phyloP scores from a whole-genome alignment of 805 yeast genomes.

The Sugiyamaella boreocaroliniensis region DNA sequence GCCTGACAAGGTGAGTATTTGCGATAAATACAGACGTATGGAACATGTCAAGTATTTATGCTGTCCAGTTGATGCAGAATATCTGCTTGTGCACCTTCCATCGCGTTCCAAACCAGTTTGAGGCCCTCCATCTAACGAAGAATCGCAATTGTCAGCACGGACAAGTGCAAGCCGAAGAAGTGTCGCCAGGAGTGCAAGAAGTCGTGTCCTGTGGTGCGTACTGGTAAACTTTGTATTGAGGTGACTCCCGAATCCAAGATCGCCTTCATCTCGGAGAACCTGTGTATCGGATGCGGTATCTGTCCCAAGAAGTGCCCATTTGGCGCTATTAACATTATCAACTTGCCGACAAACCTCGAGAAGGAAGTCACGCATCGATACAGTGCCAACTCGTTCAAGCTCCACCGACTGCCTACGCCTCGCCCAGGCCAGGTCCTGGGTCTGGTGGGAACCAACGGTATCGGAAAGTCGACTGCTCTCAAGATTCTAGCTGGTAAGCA shows the following conservation, averaged over 20 bases:
- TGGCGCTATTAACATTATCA: constrained; percentile 93
- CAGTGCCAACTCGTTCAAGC: constrained; percentile 94
- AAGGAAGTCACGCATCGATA: constrained; percentile 92
- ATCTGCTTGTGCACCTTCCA: no score
- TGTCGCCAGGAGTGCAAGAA: constrained; percentile 98
- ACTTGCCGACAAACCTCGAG: constrained; percentile 92
- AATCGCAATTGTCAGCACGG: constrained; percentile 92
- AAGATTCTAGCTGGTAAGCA: constrained; percentile 96
- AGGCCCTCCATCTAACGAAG: constrained; percentile 29
- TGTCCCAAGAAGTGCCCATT: constrained; percentile 98
- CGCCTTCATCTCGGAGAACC: constrained; percentile 86
- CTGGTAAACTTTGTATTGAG: constrained; percentile 96
- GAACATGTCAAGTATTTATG: no score
- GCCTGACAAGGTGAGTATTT: neutral
- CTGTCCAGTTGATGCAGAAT: no score
- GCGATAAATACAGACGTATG: neutral
- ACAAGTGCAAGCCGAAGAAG: constrained; percentile 95
- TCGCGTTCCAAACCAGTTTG: no score
- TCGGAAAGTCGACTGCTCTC: constrained; percentile 95
- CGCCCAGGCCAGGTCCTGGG: constrained; percentile 99
- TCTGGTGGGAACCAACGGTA: constrained; percentile 98
- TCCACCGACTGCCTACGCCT: constrained; percentile 95
- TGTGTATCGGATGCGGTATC: constrained; percentile 99
- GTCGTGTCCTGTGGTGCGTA: constrained; percentile 95
- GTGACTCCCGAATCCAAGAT: constrained; percentile 85